phyloP scores from a whole-genome alignment of 2,329 filamentous ascomycete genomes.

The Zopfia rhizophila region DNA sequence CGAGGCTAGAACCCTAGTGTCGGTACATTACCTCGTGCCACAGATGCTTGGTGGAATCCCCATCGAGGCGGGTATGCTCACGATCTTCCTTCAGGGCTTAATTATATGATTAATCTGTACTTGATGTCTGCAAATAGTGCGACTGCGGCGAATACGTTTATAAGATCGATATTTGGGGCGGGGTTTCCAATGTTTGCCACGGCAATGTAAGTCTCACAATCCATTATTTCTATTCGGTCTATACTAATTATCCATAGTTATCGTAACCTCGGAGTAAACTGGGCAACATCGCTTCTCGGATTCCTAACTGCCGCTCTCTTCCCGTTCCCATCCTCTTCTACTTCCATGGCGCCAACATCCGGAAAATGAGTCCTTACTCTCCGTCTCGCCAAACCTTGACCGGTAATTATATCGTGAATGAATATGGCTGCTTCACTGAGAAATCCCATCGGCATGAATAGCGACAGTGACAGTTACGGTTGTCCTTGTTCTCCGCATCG shows the following conservation, averaged over 20 bases:
- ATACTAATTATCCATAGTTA: too few species aligned
- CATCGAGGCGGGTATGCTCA: conserved; percentile 56
- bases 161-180: conserved; percentile 29
- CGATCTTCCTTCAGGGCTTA: conserved; percentile 59
- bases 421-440: too few species aligned
- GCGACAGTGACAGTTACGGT: too few species aligned
- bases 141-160: conserved; percentile 34
- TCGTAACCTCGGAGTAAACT: conserved; percentile 15
- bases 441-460: too few species aligned
- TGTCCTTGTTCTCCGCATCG: too few species aligned
- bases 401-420: too few species aligned
- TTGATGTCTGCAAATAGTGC: conserved; percentile 45
- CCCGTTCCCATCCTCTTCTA: conserved; percentile 34
- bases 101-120: conserved; percentile 60
- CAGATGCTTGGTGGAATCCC: conserved; percentile 55
- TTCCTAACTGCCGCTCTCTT: conserved; percentile 25
- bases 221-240: too few species aligned
- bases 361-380: conserved; percentile 10
- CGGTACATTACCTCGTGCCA: conserved; percentile 51
- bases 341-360: conserved; percentile 28
- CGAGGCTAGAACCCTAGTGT: conserved; percentile 55
- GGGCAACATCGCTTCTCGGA: conserved; percentile 8
- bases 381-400: too few species aligned
- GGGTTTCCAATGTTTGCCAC: conserved; percentile 33
- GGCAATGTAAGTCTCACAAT: conserved; percentile 19